Base-by-base conservation (phyloP, 371 early-diverging fungal genomes). In the Circinella umbellata region DNA sequence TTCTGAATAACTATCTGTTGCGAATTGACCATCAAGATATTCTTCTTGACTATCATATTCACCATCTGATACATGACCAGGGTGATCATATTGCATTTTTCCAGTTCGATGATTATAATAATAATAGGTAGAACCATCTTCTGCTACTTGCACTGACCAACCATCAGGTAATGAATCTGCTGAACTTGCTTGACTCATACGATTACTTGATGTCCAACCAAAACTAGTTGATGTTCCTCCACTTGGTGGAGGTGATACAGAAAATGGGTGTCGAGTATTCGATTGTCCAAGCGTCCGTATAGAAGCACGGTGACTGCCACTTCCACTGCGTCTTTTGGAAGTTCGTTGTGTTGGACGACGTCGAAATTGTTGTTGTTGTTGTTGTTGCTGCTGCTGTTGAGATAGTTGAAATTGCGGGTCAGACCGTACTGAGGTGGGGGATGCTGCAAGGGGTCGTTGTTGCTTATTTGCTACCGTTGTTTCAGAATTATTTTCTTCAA, bases 71-170 rank as follows among this genome's bases (percentile, higher is more conserved):
- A 66, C 68, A 17, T 48, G 51, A 18, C 35, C 49, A 4, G 84
- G 83, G 63, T 81, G 73, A 27, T 78, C 74, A 51, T 72, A 75
- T 38, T 69, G 68, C 59, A 74, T 74, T 65, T 82, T 73, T 20
- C 61, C 74, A 0, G 81, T 81, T 14, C 68, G 63, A 14, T 75
- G 73, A 49, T 84, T 80, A 53, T 73, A 78, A 46, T 81, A 86
- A 59, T 74, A 79, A 63, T 62, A 73, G 1, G 74, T 74, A 39
- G 63, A 67, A 15, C 82, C 80, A 57, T 83, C 81, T 13, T 83
- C 83, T 0, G 82, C 73, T n/a, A 73, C 67, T 51, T 82, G 76
- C 0, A 77, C 51, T 10, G 71, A 70, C 85, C 86, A 84, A 17
- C 80, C 80, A 13, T 80, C 78, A 5, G 84, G 84, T 37, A 86